Percentiles rank a stretch among this genome's conserved stretches.
Evolutionary conservation across 768 basidiomycete genomes (phyloP).

Genomic region (Auriculariales sp.): DNA sequence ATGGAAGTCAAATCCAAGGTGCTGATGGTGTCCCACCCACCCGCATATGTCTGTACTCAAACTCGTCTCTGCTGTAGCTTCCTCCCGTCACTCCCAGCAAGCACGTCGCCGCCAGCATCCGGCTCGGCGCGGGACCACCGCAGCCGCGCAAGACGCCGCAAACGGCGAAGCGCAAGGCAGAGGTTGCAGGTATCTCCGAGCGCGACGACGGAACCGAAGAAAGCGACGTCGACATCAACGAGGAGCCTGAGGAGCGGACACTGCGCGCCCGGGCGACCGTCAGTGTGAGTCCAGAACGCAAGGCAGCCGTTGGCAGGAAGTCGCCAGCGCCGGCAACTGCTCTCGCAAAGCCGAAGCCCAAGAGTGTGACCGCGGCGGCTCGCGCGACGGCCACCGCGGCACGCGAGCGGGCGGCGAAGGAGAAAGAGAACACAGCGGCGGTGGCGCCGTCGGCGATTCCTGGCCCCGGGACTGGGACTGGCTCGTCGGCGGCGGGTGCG

Average conservation of each 20-base stretch:
- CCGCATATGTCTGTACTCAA: too few species aligned
- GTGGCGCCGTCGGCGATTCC: constrained; percentile 53
- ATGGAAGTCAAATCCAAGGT: too few species aligned
- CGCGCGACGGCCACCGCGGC: not conserved
- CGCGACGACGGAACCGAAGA: constrained; percentile 40
- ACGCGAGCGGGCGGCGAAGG: not conserved
- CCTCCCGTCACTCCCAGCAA: constrained; percentile 75
- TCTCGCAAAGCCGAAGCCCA: too few species aligned
- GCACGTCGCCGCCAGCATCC: constrained; percentile 58
- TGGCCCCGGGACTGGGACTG: constrained; percentile 22
- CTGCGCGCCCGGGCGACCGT: not conserved
- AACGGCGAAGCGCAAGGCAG: constrained; percentile 37
- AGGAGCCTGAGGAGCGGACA: not conserved
- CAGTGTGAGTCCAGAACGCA: not conserved
- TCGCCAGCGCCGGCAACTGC: not conserved
- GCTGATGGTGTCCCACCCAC: too few species aligned
- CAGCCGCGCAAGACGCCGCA: constrained; percentile 82
- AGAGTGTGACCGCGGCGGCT: too few species aligned
- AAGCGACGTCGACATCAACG: not conserved
- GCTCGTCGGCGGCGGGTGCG: too few species aligned
- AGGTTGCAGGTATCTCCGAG: constrained; percentile 45
- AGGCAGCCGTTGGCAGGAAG: too few species aligned
- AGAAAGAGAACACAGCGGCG: constrained; percentile 17
- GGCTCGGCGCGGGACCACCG: constrained; percentile 53
- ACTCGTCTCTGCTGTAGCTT: constrained; percentile 21